Evolutionary conservation across 108 stramenopile species (phyloP).

Genomic region (Conticribra weissflogii): DNA sequence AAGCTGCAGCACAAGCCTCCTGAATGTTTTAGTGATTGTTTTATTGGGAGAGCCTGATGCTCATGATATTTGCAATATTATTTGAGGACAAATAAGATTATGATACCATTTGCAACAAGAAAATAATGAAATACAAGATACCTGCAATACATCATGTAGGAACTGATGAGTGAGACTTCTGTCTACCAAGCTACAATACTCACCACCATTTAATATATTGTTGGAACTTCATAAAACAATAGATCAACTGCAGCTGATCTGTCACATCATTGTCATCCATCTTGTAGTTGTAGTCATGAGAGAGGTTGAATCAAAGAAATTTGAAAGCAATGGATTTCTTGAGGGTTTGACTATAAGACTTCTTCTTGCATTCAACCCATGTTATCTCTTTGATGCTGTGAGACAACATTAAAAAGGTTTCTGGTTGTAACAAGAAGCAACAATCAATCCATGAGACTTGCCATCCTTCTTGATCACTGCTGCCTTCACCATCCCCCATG

Average conservation of each 20-base stretch:
- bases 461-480: slow-evolving; percentile 1
- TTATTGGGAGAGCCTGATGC: no score
- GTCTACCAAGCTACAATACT: slow-evolving; percentile 7
- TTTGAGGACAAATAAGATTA: no score
- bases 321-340: not conserved
- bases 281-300: slow-evolving; percentile 9
- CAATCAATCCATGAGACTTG: not conserved
- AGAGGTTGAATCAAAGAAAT: not conserved
- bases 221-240: slow-evolving; percentile 8
- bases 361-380: not conserved
- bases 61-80: no score
- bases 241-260: slow-evolving; percentile 7
- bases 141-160: slow-evolving; percentile 7
- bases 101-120: no score
- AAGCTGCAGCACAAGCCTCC: no score
- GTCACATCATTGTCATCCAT: slow-evolving; percentile 15
- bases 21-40: no score
- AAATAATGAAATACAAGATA: no score
- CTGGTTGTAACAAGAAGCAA: not conserved
- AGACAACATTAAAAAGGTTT: not conserved
- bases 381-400: not conserved
- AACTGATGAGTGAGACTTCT: slow-evolving; percentile 4
- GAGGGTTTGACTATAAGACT: not conserved
- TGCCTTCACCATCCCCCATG: slow-evolving; percentile 3
- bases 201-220: slow-evolving; percentile 9